Conservation (phyloP, 1,139 yeast genomes). For the Geotrichum carabidarum region DNA sequence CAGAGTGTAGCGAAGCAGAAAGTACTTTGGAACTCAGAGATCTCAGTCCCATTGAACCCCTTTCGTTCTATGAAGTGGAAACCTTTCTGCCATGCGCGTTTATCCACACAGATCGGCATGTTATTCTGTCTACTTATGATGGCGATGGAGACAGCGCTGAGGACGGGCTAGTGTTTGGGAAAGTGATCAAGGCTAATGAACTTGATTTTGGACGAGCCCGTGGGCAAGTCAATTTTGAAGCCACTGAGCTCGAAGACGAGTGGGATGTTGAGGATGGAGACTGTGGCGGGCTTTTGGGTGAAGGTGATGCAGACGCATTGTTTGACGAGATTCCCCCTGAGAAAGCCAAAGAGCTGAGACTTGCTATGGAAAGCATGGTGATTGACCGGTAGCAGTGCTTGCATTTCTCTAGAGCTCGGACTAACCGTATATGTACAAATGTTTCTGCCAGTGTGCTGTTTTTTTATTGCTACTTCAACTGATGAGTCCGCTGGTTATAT, state of each 20-base stretch:
- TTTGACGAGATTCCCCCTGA: background rate
- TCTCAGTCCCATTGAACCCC: constrained; percentile 37
- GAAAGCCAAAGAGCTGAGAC: constrained; percentile 27
- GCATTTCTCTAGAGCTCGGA: background rate
- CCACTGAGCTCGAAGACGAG: background rate
- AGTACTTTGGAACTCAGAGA: background rate
- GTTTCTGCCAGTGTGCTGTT: background rate
- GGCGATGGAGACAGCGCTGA: constrained; percentile 7
- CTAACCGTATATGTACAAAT: background rate
- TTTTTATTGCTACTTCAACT: too few relatives aligned
- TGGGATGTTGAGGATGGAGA: background rate
- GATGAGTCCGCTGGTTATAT: too few relatives aligned
- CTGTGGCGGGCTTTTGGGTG: background rate
- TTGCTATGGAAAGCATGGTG: constrained; percentile 33
- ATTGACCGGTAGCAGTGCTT: constrained; percentile 5
- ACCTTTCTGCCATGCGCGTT: constrained; percentile 55
- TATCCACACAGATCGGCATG: constrained; percentile 42
- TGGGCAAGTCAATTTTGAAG: constrained; percentile 27
- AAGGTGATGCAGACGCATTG: constrained; percentile 1
- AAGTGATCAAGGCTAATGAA: constrained; percentile 19
- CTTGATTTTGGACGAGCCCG: constrained; percentile 30
- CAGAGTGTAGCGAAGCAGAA: background rate
- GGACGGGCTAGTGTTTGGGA: constrained; percentile 22
- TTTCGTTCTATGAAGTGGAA: constrained; percentile 61
- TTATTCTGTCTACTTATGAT: constrained; percentile 29